phyloP scores from a whole-genome alignment of 805 yeast species.

The Candida hispaniensis region DNA sequence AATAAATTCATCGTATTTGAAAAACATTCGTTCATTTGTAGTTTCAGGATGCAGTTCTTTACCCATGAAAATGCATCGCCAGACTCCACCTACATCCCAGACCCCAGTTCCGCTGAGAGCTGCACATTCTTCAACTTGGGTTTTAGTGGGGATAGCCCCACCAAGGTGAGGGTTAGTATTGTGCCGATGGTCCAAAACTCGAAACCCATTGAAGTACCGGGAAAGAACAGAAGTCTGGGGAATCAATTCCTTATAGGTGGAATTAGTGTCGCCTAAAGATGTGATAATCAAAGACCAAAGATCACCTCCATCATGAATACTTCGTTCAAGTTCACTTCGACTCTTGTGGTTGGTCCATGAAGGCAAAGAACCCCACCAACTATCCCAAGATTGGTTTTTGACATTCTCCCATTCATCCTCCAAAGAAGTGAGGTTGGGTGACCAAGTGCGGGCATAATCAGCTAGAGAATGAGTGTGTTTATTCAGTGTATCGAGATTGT shows the following conservation, averaged over 20 bases:
- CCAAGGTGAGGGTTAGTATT: constrained; percentile 14
- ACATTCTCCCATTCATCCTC: constrained; percentile 9
- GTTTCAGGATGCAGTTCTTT: constrained; percentile 3
- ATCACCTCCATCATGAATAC: background rate
- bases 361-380: constrained; percentile 7
- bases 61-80: constrained; percentile 66
- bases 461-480: constrained; percentile 12
- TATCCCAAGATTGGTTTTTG: constrained; percentile 7
- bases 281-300: constrained; percentile 13
- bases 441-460: constrained; percentile 8
- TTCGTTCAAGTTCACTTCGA: background rate
- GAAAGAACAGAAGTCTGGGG: constrained; percentile 11
- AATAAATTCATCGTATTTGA: constrained; percentile 15
- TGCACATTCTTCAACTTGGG: constrained; percentile 40
- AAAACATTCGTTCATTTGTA: constrained; percentile 9
- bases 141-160: constrained; percentile 13
- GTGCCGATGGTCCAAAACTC: constrained; percentile 6
- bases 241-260: constrained; percentile 4
- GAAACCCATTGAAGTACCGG: constrained; percentile 15
- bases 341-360: constrained; percentile 1
- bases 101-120: constrained; percentile 56
- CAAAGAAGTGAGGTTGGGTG: constrained; percentile 3
- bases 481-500: constrained; percentile 10
- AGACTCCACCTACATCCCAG: constrained; percentile 78
- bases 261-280: constrained; percentile 4